A percentile compares a stretch with the other conserved stretches of the same genome.
Conservation (phyloP, 177 flowering plant species). For the Vitis hybrid region DNA sequence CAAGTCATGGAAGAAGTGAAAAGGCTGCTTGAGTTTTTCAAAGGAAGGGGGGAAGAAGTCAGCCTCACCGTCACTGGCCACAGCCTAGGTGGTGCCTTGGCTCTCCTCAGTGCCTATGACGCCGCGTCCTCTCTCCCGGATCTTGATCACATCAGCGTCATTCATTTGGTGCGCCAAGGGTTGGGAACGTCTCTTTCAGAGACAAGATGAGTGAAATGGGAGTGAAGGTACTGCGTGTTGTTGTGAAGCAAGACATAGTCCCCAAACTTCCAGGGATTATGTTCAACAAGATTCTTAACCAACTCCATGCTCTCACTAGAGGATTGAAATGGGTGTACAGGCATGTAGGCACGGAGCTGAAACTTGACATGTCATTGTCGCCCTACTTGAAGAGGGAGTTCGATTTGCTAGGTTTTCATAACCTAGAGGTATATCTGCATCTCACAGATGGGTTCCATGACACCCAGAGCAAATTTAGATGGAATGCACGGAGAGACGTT, state of each 20-base stretch:
- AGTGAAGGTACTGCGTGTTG: slow-evolving; percentile 40
- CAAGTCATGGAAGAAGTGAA: no score
- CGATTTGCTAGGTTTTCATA: slow-evolving; percentile 35
- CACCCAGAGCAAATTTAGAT: slow-evolving; percentile 17
- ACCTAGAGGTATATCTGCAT: slow-evolving; percentile 46
- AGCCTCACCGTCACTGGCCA: slow-evolving; percentile 58
- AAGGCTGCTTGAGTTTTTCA: background rate
- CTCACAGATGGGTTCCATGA: slow-evolving; percentile 34
- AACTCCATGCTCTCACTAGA: slow-evolving; percentile 28
- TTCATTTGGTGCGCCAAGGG: slow-evolving; percentile 51
- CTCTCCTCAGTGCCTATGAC: slow-evolving; percentile 43
- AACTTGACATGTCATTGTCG: slow-evolving; percentile 29
- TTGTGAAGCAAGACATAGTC: slow-evolving; percentile 39
- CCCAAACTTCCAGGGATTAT: slow-evolving; percentile 42
- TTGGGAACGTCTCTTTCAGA: slow-evolving; percentile 43
- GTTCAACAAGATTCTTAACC: slow-evolving; percentile 27
- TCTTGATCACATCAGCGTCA: slow-evolving; percentile 19
- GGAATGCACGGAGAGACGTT: slow-evolving; percentile 41
- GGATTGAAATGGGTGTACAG: slow-evolving; percentile 38
- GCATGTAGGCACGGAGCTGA: slow-evolving; percentile 46
- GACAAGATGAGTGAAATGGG: slow-evolving; percentile 33
- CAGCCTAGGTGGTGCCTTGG: slow-evolving; percentile 53
- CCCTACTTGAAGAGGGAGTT: slow-evolving; percentile 38
- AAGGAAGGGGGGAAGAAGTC: slow-evolving; percentile 29
- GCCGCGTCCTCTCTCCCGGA: slow-evolving; percentile 25